phyloP scores from a whole-genome alignment of 2,329 filamentous ascomycete genomes.

The Aspergillus ustus region DNA sequence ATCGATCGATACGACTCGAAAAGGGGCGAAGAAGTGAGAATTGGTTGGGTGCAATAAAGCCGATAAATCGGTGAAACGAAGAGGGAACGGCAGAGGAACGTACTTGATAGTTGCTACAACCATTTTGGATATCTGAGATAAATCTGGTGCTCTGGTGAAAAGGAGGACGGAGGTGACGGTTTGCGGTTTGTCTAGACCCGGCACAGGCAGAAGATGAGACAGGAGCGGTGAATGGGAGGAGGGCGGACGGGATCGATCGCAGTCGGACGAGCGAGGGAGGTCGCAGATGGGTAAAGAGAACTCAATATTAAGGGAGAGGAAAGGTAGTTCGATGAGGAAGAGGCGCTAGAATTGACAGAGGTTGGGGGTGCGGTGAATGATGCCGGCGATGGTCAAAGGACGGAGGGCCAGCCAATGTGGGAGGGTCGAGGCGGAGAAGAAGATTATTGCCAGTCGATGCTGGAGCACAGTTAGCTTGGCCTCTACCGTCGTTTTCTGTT shows the following conservation, averaged over 20 bases:
- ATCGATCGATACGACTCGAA: constrained; percentile 11
- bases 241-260: constrained; percentile 15
- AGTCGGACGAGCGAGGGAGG: constrained; percentile 7
- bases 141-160: constrained; percentile 21
- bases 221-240: constrained; percentile 23
- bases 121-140: constrained; percentile 46
- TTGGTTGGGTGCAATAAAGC: constrained; percentile 10
- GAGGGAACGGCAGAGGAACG: constrained; percentile 29
- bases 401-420: constrained; percentile 28
- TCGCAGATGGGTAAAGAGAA: constrained; percentile 13
- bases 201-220: constrained; percentile 18
- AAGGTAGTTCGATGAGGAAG: constrained; percentile 15
- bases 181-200: constrained; percentile 24
- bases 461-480: constrained; percentile 14
- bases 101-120: constrained; percentile 69
- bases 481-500: constrained; percentile 11
- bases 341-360: constrained; percentile 19
- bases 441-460: constrained; percentile 26
- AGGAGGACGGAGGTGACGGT: constrained; percentile 16
- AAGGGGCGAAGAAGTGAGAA: constrained; percentile 11
- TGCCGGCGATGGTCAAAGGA: constrained; percentile 15
- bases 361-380: constrained; percentile 16
- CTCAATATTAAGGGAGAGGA: constrained; percentile 9
- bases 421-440: constrained; percentile 34
- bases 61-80: constrained; percentile 12